A percentile compares a stretch with the other conserved stretches of the same genome.
These are phyloP conservation scores for Tetrapisispora namnaoensis DNA, from an alignment of 805 yeast genomes.

Conservation along the genomic window DNA sequence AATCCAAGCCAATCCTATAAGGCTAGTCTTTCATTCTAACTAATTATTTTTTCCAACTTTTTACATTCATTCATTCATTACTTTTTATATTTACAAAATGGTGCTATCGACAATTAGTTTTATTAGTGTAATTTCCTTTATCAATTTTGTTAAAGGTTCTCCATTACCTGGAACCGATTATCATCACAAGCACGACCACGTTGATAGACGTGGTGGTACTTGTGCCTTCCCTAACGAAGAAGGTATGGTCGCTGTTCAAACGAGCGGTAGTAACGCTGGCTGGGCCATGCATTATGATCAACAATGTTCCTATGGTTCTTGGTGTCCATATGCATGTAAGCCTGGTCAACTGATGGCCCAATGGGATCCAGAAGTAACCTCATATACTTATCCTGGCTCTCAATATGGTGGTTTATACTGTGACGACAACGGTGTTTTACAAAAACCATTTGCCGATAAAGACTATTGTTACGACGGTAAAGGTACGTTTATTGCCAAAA, in stretches of 20 bases:
- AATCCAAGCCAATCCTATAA: neutral
- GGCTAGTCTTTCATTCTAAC: neutral
- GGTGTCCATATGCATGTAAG: constrained; percentile 88
- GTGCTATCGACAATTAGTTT: neutral
- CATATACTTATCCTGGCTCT: constrained; percentile 67
- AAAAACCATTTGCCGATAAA: constrained; percentile 47
- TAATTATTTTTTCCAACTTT: neutral
- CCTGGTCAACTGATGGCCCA: constrained; percentile 83
- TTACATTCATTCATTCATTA: neutral
- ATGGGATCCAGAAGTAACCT: constrained; percentile 73
- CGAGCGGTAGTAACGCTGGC: constrained; percentile 53
- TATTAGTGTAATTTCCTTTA: neutral
- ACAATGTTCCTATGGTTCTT: constrained; percentile 61
- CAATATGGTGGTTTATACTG: constrained; percentile 79
- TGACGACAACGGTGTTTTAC: constrained; percentile 55
- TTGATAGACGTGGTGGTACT: constrained; percentile 25
- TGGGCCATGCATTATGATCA: constrained; percentile 83
- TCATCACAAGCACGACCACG: neutral
- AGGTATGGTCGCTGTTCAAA: constrained; percentile 64
- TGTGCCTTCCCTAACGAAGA: constrained; percentile 61
- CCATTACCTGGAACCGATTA: neutral
- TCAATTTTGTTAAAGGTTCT: neutral
- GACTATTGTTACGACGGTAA: constrained; percentile 69
- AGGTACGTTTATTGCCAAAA: constrained; percentile 57
- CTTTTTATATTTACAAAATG: constrained; percentile 1